Percentiles rank a stretch among this genome's conserved stretches.
Conservation (phyloP, 176 grass and related monocot species). For the Zoysia japonica region DNA sequence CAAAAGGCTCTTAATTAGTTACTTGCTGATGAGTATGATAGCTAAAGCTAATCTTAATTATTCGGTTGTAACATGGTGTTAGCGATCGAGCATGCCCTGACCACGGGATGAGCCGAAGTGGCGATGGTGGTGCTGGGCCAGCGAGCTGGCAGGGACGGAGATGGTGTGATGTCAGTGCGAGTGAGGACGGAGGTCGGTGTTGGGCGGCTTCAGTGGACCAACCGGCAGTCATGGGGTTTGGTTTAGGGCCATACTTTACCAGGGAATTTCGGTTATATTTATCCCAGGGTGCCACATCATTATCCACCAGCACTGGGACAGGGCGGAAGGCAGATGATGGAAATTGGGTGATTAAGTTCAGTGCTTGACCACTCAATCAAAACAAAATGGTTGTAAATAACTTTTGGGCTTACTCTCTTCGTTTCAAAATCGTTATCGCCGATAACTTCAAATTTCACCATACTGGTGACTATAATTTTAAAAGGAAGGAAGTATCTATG, state of each 20-base stretch:
- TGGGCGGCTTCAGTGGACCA: conserved; percentile 32
- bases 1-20: neutral
- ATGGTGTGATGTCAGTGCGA: conserved; percentile 15
- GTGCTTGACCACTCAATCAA: neutral
- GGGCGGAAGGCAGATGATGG: neutral
- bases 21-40: neutral
- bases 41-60: conserved; percentile 24
- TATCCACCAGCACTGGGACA: neutral
- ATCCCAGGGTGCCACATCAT: neutral
- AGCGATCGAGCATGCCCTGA: neutral
- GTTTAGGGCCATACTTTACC: neutral
- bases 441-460: no score
- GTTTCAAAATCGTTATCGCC: no score
- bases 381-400: neutral
- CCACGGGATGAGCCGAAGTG: conserved; percentile 38
- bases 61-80: neutral
- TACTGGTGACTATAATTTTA: no score
- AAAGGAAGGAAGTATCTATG: no score
- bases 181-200: conserved; percentile 33
- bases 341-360: neutral
- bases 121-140: conserved; percentile 8
- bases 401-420: no score
- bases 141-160: neutral
- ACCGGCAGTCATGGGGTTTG: conserved; percentile 9
- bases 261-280: neutral